phyloP scores from a whole-genome alignment of 257 asterid genomes.

The Solanum sparsipilum region DNA sequence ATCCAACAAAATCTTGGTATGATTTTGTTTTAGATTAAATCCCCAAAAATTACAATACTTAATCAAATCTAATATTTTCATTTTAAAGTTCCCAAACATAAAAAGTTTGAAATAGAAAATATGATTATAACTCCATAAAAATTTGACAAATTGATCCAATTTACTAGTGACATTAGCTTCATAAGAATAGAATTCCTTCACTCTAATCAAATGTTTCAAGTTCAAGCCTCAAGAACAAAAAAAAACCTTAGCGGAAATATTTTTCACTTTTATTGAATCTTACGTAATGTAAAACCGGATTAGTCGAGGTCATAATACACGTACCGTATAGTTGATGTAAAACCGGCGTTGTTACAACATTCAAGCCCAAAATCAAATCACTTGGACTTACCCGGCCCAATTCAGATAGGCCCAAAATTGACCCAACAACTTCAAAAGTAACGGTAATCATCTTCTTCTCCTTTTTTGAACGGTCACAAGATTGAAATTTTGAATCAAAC shows the following conservation, averaged over 20 bases:
- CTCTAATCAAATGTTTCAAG: too few species aligned
- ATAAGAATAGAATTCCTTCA: too few species aligned
- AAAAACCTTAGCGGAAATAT: not conserved
- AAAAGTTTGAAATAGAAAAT: too few species aligned
- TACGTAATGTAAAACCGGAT: not conserved
- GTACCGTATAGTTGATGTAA: not conserved
- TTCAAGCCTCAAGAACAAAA: not conserved
- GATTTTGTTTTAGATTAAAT: not conserved
- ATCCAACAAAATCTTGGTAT: too few species aligned
- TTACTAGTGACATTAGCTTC: not conserved
- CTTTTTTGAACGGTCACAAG: constrained; percentile 1
- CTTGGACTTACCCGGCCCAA: not conserved
- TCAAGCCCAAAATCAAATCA: not conserved
- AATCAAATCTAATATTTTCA: too few species aligned
- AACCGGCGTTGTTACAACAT: not conserved
- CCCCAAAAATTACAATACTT: not conserved
- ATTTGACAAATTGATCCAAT: not conserved
- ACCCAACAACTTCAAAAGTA: not conserved
- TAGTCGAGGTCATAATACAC: not conserved
- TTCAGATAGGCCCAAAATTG: not conserved
- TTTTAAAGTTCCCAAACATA: too few species aligned
- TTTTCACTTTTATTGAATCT: not conserved
- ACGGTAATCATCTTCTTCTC: not conserved
- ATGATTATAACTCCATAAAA: too few species aligned
- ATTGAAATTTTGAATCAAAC: constrained; percentile 5